These are phyloP conservation scores for Thelephora terrestris DNA, from an alignment of 1,284 basidiomycete species.

Conservation along the genomic window DNA sequence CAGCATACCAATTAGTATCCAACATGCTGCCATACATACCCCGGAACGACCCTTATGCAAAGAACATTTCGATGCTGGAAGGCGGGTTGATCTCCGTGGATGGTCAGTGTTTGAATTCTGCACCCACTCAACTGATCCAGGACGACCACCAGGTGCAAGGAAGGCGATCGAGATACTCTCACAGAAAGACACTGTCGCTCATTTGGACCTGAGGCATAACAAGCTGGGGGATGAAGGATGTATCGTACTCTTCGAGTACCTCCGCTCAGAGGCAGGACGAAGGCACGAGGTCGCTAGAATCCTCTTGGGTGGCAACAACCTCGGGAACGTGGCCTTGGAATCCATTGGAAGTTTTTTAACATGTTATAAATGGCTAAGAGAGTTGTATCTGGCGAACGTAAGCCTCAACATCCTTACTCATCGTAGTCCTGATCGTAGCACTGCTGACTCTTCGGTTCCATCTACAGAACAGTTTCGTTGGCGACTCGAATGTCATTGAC, in stretches of 20 bases:
- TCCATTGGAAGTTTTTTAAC: slow-evolving; percentile 43
- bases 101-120: slow-evolving; percentile 8
- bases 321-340: slow-evolving; percentile 44
- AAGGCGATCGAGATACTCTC: slow-evolving; percentile 36
- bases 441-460: slow-evolving; percentile 4
- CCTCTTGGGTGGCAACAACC: slow-evolving; percentile 41
- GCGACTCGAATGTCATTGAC: slow-evolving; percentile 23
- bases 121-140: no score
- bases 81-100: slow-evolving; percentile 13
- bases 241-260: slow-evolving; percentile 42
- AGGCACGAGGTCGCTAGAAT: slow-evolving; percentile 44
- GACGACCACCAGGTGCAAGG: slow-evolving; percentile 31
- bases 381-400: slow-evolving; percentile 48
- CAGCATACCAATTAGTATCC: no score
- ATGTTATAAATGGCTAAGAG: slow-evolving; percentile 34
- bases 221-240: slow-evolving; percentile 50
- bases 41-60: no score
- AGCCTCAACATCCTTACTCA: slow-evolving; percentile 17
- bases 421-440: background rate
- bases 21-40: no score
- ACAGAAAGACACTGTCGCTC: slow-evolving; percentile 32
- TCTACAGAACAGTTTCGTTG: slow-evolving; percentile 35
- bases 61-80: slow-evolving; percentile 15
- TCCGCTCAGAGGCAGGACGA: slow-evolving; percentile 37
- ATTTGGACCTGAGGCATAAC: slow-evolving; percentile 48